Evolutionary conservation across 2,329 filamentous ascomycete genomes (phyloP), one percentile per base, ranked within the genome.

Genomic region (Phyllachora maydis): DNA sequence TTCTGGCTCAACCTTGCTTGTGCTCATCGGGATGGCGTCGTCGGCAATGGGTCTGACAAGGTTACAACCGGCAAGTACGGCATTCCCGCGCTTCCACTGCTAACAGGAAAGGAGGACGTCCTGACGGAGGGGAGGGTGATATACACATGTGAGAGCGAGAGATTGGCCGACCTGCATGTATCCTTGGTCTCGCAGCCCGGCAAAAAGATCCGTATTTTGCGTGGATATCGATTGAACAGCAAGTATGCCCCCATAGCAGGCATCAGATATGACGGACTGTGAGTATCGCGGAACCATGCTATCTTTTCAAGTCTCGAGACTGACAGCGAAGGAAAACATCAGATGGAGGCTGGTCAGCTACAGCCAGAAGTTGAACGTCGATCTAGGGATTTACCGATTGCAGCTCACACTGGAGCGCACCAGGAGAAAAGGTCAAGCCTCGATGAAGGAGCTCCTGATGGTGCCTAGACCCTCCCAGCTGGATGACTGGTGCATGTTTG

Each of bases 1-100:
- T 69, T 58, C 63, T 68, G 62, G 59, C 38, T 63, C 11, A 60
- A 63, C 25, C 44, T 65, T 16, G 52, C 57, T 17, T 65, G 61
- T 32, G 63, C 59, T 3, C 46, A 56, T 28, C 52, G 59, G 14
- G 63, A 68, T 32, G 61, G 63, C 11, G 58, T 67, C 11, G 50
- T 64, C 6, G 46, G 42, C 6, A 50, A 42, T 24, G 46, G 48
- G 8, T 31, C 40, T 3, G 55, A 63, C 30, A 49, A 32, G 9
- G 46, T 56, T 0, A 59, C 57, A 7, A 52, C 45, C 27, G 53
- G 54, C 5, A 42, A 42, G 18, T 59, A 59, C 29, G 50, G 52
- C 6, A 41, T 53, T 22, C 42, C 49, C 3, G 49, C 54, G 2
- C 38, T 67, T n/a, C 56, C 60, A 0, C 43, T 68, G 3, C 38